Conservation (phyloP, 2,329 filamentous ascomycete species). For the Scedosporium minutisporum region DNA sequence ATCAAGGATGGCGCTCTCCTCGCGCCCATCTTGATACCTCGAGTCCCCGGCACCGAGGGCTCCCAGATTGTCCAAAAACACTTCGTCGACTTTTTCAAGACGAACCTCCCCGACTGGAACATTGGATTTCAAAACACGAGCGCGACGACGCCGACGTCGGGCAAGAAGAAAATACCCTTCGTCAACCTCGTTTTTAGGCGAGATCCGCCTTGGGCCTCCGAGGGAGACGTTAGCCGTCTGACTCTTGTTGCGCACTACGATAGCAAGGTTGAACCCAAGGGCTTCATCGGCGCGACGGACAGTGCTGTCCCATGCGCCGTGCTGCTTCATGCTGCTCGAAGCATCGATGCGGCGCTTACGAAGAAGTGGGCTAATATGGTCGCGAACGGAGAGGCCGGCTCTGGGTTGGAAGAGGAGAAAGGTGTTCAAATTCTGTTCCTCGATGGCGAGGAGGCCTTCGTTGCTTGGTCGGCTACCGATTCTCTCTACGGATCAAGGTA, state of each 20-base stretch:
- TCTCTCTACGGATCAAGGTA: conserved; percentile 82
- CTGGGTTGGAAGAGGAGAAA: conserved; percentile 57
- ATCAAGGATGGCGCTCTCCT: conserved; percentile 67
- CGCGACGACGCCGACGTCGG: conserved; percentile 66
- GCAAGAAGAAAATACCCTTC: conserved; percentile 66
- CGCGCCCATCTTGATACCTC: conserved; percentile 75
- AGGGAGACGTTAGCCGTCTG: conserved; percentile 68
- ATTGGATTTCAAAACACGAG: conserved; percentile 87
- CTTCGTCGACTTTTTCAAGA: conserved; percentile 72
- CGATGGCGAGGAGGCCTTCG: conserved; percentile 91
- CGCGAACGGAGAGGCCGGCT: conserved; percentile 40
- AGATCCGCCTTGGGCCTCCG: conserved; percentile 72
- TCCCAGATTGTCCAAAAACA: conserved; percentile 65
- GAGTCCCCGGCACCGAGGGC: conserved; percentile 79
- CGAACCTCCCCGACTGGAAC: conserved; percentile 67
- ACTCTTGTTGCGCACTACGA: conserved; percentile 94
- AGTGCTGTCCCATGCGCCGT: conserved; percentile 92
- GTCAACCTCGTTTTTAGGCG: conserved; percentile 76
- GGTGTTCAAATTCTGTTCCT: conserved; percentile 84
- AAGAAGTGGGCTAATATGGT: conserved; percentile 72
- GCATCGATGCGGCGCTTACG: conserved; percentile 69
- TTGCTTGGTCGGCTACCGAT: conserved; percentile 68
- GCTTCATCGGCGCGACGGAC: conserved; percentile 89
- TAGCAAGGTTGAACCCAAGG: conserved; percentile 66
- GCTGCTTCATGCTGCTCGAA: conserved; percentile 75